Evolutionary conservation across 225 moss, liverwort and hornwort species (phyloP).

Genomic region (Climacium dendroides): DNA sequence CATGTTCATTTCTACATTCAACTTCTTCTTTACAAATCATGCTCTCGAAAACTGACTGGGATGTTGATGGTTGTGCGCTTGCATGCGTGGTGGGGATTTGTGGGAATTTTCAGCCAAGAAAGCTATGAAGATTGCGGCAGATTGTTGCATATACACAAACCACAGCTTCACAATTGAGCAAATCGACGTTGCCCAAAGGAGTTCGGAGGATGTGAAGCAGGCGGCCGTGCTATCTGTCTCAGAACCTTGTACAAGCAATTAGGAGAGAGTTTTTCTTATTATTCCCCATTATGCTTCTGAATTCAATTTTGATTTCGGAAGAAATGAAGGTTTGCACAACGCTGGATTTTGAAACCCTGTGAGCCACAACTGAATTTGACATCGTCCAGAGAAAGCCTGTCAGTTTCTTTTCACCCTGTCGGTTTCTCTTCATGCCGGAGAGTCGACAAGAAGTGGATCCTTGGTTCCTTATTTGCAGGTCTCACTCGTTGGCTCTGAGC

Average conservation of each 20-base stretch:
- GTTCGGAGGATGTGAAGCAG: slow-evolving; percentile 20
- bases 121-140: slow-evolving; percentile 91
- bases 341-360: neutral
- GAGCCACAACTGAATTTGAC: neutral
- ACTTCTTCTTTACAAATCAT: neutral
- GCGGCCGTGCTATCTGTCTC: slow-evolving; percentile 12
- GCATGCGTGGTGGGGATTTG: neutral
- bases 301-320: neutral
- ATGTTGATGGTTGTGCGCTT: neutral
- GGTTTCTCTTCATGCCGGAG: neutral
- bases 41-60: neutral
- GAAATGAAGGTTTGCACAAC: neutral
- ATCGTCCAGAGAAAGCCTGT: neutral
- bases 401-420: neutral
- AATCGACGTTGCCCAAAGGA: slow-evolving; percentile 14
- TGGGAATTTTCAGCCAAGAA: slow-evolving; percentile 45
- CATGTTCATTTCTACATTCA: neutral
- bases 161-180: slow-evolving; percentile 76
- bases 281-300: neutral
- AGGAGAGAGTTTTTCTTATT: neutral
- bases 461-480: neutral
- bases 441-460: neutral
- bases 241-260: slow-evolving; percentile 3
- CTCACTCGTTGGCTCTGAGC: neutral
- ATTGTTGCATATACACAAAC: slow-evolving; percentile 94